phyloP scores from a whole-genome alignment of 108 stramenopile species.

The Seminavis robusta region DNA sequence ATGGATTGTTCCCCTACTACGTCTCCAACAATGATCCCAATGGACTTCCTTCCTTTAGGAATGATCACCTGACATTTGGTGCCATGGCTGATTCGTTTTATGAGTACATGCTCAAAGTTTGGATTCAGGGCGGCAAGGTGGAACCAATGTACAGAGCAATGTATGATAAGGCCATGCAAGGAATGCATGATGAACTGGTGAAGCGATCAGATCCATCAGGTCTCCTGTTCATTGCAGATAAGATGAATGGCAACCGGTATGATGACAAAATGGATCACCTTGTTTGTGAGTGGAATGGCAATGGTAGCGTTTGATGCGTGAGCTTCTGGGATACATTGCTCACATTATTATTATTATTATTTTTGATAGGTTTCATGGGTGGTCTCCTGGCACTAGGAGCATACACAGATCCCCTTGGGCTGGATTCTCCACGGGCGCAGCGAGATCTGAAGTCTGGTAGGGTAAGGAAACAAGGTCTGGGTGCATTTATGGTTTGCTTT shows the following conservation, averaged over 20 bases:
- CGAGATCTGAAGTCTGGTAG: slow-evolving; percentile 78
- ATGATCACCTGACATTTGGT: slow-evolving; percentile 69
- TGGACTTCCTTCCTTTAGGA: slow-evolving; percentile 38
- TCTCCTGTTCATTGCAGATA: slow-evolving; percentile 82
- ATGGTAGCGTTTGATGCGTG: too few relatives aligned
- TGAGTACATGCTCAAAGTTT: slow-evolving; percentile 96
- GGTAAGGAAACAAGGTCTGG: too few relatives aligned
- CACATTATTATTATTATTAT: too few relatives aligned
- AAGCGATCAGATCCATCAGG: slow-evolving; percentile 67
- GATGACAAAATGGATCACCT: slow-evolving; percentile 91
- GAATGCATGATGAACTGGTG: slow-evolving; percentile 71
- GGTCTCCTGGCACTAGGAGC: slow-evolving; percentile 90
- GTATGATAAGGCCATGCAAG: slow-evolving; percentile 90
- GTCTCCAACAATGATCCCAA: too few relatives aligned
- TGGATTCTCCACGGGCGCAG: slow-evolving; percentile 68
- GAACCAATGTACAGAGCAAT: slow-evolving; percentile 73
- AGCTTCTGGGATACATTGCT: too few relatives aligned
- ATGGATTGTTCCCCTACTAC: slow-evolving; percentile 53
- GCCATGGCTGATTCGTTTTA: slow-evolving; percentile 79
- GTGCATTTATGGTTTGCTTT: too few relatives aligned
- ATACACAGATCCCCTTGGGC: slow-evolving; percentile 68
- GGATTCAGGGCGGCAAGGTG: slow-evolving; percentile 82
- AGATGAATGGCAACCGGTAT: slow-evolving; percentile 27
- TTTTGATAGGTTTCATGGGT: slow-evolving; percentile 97
- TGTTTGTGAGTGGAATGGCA: too few relatives aligned